Conservation (phyloP, 805 yeast species). For the Schwanniomyces vanrijiae region DNA sequence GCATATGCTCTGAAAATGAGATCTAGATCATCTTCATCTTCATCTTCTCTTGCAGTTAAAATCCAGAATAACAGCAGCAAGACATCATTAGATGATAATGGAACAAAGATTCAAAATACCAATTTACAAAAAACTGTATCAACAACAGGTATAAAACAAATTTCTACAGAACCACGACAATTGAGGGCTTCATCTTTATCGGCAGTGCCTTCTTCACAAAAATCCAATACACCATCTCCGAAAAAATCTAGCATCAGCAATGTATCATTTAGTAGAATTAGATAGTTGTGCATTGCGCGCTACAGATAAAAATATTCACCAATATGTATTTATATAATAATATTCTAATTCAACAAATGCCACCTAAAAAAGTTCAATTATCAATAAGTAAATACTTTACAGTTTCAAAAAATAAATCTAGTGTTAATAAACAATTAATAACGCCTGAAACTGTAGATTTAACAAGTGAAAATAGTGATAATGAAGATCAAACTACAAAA, state of each 20-base stretch:
- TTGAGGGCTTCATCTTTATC: conserved; percentile 6
- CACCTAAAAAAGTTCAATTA: conserved; percentile 9
- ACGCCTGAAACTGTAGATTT: conserved; percentile 1
- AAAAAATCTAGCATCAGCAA: conserved; percentile 17
- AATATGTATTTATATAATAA: not conserved
- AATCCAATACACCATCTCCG: conserved; percentile 9
- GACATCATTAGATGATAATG: conserved; percentile 12
- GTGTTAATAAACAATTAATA: not conserved
- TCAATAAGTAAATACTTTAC: conserved; percentile 12
- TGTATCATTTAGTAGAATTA: conserved; percentile 22
- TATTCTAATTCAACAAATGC: conserved; percentile 1
- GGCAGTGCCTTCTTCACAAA: not conserved
- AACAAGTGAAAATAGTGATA: not conserved
- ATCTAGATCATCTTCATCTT: conserved; percentile 14
- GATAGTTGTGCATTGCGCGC: conserved; percentile 11
- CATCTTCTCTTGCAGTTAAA: conserved; percentile 27
- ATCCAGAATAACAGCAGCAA: conserved; percentile 23
- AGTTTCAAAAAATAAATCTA: not conserved
- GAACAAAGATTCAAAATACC: conserved; percentile 5
- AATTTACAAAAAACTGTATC: conserved; percentile 19
- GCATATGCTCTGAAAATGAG: not conserved
- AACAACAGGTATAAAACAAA: conserved; percentile 9
- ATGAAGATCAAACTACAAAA: not conserved
- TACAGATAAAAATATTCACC: not conserved
- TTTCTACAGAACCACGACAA: not conserved